phyloP scores from a whole-genome alignment of 305 asterid species.

The Ilex paraguariensis region DNA sequence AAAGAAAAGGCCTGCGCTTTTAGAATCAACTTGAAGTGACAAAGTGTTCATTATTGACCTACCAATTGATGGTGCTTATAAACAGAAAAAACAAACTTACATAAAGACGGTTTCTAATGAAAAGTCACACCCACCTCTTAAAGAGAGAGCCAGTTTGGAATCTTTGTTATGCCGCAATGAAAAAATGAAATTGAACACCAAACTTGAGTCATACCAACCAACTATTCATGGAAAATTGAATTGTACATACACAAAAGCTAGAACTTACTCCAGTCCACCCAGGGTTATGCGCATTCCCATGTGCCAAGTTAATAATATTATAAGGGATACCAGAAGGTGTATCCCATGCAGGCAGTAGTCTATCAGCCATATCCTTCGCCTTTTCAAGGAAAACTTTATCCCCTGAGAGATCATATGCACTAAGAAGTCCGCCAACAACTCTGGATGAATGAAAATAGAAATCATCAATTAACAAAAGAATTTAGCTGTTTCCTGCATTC shows the following conservation, averaged over 20 bases:
- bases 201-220: too few species aligned
- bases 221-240: too few species aligned
- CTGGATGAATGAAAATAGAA: slow-evolving; percentile 46
- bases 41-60: too few species aligned
- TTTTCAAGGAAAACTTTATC: slow-evolving; percentile 86
- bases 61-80: too few species aligned
- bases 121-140: too few species aligned
- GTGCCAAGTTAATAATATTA: slow-evolving; percentile 77
- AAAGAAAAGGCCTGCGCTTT: too few species aligned
- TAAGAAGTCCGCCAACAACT: slow-evolving; percentile 98
- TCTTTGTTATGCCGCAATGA: too few species aligned
- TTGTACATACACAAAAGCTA: background rate
- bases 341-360: slow-evolving; percentile 95
- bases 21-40: too few species aligned
- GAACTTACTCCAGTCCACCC: slow-evolving; percentile 97
- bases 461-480: slow-evolving; percentile 20
- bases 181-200: too few species aligned
- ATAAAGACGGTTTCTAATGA: too few species aligned
- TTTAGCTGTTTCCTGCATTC: background rate
- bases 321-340: slow-evolving; percentile 88
- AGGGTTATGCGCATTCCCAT: slow-evolving; percentile 90
- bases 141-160: too few species aligned
- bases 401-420: slow-evolving; percentile 91
- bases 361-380: slow-evolving; percentile 89
- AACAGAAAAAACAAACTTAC: too few species aligned